Percentiles rank a stretch among this genome's conserved stretches.
Evolutionary conservation across 495 filamentous ascomycete genomes (phyloP).

Genomic region (Penicillium riverlandense): DNA sequence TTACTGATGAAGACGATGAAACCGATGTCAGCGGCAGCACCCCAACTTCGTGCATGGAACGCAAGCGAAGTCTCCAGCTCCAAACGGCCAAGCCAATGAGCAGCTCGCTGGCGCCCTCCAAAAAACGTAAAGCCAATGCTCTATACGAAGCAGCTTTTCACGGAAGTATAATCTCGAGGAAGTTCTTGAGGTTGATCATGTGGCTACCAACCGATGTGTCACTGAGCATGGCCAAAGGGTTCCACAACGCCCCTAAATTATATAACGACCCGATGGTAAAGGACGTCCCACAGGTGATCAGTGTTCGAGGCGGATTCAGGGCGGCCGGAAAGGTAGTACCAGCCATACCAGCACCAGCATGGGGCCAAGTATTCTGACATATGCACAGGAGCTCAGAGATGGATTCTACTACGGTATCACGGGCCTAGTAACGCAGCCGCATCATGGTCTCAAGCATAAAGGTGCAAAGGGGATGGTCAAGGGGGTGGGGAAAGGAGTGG

Average conservation of each 20-base stretch:
- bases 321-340: constrained; percentile 47
- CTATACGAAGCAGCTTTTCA: constrained; percentile 27
- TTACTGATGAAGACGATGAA: not conserved
- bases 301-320: constrained; percentile 57
- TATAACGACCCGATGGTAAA: constrained; percentile 68
- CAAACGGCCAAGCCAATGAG: constrained; percentile 4
- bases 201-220: constrained; percentile 74
- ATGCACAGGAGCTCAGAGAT: constrained; percentile 50
- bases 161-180: constrained; percentile 22
- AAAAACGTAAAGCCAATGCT: constrained; percentile 3
- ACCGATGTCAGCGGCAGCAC: not conserved
- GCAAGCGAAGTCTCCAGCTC: constrained; percentile 7
- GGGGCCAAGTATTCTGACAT: constrained; percentile 5
- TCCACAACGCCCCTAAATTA: constrained; percentile 69
- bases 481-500: constrained; percentile 68
- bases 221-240: constrained; percentile 65
- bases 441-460: constrained; percentile 59
- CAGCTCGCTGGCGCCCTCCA: constrained; percentile 2
- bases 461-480: constrained; percentile 67
- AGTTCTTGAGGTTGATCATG: constrained; percentile 61
- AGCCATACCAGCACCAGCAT: constrained; percentile 1
- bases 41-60: constrained; percentile 4
- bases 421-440: constrained; percentile 64
- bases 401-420: constrained; percentile 66
- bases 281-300: constrained; percentile 59